These are phyloP conservation scores for Yarrowia osloensis DNA, from an alignment of 805 yeast species.

Conservation along the genomic window DNA sequence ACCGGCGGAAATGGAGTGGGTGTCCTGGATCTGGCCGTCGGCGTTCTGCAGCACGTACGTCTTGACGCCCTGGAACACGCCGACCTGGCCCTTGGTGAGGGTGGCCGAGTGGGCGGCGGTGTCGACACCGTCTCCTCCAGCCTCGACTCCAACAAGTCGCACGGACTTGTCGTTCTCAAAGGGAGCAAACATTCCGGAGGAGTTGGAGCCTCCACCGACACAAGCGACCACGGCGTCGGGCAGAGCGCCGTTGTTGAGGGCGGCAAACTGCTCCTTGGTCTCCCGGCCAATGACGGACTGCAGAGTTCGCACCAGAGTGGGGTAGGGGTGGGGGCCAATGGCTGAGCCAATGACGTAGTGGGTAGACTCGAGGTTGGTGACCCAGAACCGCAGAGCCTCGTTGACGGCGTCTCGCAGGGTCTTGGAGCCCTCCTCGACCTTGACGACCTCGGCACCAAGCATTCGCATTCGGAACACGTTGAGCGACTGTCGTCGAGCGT, in stretches of 20 bases:
- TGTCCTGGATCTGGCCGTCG: constrained; percentile 97
- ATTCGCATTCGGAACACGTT: constrained; percentile 97
- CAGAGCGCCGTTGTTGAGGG: constrained; percentile 73
- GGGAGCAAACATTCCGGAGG: constrained; percentile 94
- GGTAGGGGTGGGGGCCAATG: constrained; percentile 99
- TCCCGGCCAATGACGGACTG: constrained; percentile 96
- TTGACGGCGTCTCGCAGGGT: constrained; percentile 97
- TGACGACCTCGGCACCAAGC: constrained; percentile 91
- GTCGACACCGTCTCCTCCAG: constrained; percentile 96
- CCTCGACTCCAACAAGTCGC: constrained; percentile 89
- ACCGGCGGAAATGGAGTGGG: constrained; percentile 98
- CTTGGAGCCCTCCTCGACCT: constrained; percentile 92
- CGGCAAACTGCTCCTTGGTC: constrained; percentile 85
- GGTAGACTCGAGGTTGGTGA: constrained; percentile 77
- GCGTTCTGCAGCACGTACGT: constrained; percentile 87
- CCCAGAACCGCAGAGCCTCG: constrained; percentile 97
- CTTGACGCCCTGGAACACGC: constrained; percentile 97
- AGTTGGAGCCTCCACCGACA: constrained; percentile 99
- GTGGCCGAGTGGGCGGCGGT: constrained; percentile 93
- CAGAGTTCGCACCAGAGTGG: constrained; percentile 96
- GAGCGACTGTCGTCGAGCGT: constrained; percentile 96
- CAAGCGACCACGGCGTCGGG: constrained; percentile 97
- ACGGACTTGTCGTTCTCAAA: constrained; percentile 81
- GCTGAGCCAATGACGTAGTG: constrained; percentile 98
- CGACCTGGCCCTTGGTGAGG: constrained; percentile 89